Evolutionary conservation across 257 asterid genomes (phyloP).

Genomic region (Ajuga chamaepitys): DNA sequence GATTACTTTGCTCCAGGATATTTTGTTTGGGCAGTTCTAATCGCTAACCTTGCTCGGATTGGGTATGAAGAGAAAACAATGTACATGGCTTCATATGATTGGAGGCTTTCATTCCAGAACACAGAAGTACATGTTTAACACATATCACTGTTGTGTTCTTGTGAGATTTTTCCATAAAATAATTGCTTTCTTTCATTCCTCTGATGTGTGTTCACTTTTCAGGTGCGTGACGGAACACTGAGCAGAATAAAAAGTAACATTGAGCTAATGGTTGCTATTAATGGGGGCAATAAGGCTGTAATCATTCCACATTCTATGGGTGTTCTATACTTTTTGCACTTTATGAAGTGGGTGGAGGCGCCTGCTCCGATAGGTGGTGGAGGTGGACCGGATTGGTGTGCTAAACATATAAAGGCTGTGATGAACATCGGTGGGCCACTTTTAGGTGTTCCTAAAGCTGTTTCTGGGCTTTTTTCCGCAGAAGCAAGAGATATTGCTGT

Average conservation of each 20-base stretch:
- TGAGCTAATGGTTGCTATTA: constrained; percentile 77
- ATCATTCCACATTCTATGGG: constrained; percentile 96
- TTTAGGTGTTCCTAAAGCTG: constrained; percentile 76
- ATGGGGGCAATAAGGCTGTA: constrained; percentile 74
- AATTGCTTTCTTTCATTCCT: neutral
- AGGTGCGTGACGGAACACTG: constrained; percentile 78
- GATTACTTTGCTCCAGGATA: constrained; percentile 96
- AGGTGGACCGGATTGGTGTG: constrained; percentile 92
- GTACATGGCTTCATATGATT: constrained; percentile 98
- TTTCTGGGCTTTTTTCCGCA: constrained; percentile 74
- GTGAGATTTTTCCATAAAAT: neutral
- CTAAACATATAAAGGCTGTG: constrained; percentile 76
- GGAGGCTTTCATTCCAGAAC: constrained; percentile 96
- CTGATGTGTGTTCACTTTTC: constrained; percentile 15
- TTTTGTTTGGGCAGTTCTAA: constrained; percentile 97
- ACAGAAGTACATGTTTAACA: constrained; percentile 55
- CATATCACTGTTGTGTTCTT: neutral
- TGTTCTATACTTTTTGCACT: constrained; percentile 73
- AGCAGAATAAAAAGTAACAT: constrained; percentile 77
- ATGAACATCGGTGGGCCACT: constrained; percentile 90
- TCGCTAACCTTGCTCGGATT: constrained; percentile 78
- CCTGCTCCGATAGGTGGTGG: constrained; percentile 95
- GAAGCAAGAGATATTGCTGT: constrained; percentile 81
- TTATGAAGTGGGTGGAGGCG: constrained; percentile 95
- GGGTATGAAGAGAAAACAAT: constrained; percentile 94